A percentile compares a stretch with the other conserved stretches of the same genome.
These are phyloP conservation scores for Alternaria triticina DNA, from an alignment of 2,329 filamentous ascomycete species.

Conservation along the genomic window DNA sequence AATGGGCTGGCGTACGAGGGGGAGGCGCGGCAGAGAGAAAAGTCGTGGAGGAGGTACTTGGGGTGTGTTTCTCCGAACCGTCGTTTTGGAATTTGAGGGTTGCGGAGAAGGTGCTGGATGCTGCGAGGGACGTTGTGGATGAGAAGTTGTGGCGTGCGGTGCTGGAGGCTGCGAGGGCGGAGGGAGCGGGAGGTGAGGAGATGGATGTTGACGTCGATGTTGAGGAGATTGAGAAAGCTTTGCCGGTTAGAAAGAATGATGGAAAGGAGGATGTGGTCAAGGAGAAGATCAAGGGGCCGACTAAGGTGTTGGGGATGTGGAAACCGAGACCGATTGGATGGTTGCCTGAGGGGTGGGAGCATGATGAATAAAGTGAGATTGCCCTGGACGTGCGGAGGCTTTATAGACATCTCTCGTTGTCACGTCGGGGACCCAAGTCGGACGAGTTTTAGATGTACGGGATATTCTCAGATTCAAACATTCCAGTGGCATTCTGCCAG, in stretches of 20 bases:
- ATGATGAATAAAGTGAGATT: constrained; percentile 23
- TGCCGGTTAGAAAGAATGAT: not conserved
- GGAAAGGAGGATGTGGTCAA: not conserved
- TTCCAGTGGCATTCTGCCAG: not conserved
- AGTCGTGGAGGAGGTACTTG: constrained; percentile 18
- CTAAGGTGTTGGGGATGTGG: constrained; percentile 43
- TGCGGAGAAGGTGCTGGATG: constrained; percentile 40
- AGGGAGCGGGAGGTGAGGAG: not conserved
- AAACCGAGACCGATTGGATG: constrained; percentile 40
- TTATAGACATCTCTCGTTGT: not conserved
- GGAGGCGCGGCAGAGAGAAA: constrained; percentile 1
- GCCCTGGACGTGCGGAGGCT: not conserved
- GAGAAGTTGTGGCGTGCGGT: constrained; percentile 28
- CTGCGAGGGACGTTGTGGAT: constrained; percentile 17
- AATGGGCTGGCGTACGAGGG: constrained; percentile 43
- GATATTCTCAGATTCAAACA: not conserved
- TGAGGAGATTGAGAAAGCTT: not conserved
- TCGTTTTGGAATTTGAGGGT: constrained; percentile 48
- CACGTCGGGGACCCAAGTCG: not conserved
- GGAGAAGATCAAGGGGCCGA: constrained; percentile 31
- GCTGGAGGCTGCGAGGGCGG: constrained; percentile 38
- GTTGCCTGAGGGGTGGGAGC: constrained; percentile 33
- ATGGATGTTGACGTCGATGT: constrained; percentile 15
- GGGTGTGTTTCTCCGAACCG: constrained; percentile 45
- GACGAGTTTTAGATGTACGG: not conserved